Base-by-base conservation (phyloP, 2,329 filamentous ascomycete species). In the Uncinocarpus reesii region DNA sequence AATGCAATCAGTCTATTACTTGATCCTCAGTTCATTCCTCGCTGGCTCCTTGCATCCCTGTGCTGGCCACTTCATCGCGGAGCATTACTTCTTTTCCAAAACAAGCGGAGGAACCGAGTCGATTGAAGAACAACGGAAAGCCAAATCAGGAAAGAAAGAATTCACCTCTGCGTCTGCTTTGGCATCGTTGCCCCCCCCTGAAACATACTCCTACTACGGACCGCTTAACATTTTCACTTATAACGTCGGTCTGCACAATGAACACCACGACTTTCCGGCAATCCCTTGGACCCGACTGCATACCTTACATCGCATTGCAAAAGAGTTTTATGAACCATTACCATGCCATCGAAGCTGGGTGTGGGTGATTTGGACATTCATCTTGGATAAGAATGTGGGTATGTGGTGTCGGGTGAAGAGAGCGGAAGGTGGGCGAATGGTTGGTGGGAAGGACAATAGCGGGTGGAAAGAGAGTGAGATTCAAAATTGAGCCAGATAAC, bases 231-330 rank as follows among this genome's bases (percentile, higher is more conserved):
- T 88, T 59, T 70, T 98, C 42, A 95, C 89, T 0, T 98, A 96
- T 75, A 98, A 98, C 59, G 92, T 98, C 38, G 92, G 92, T 46
- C 72, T 95, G 61, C 92, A 98, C 73, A 98, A 98, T 65, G 92
- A 98, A 73, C 92, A 98, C 69, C 92, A 98, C 66, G 92, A 98
- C 67, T 98, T 98, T 70, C 92, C 92, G 8, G 92, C 92, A 41
- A 79, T 98, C 40, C 90, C 92, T 0, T 98, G 92, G 92, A 95
- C 88, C 7, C 76, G 84, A 26, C 76, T 98, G 32, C 84, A 82
- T 47, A 75, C 75, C 61, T 73, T 98, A 47, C 80, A 89, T 61
- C 70, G 79, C 54, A 84, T 93, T 49, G 92, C 92, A 1, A 77
- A 77, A 55, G 92, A 96, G 68, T 98, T 95, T 64, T 98, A 98